Evolutionary conservation across 495 filamentous ascomycete genomes (phyloP).

Genomic region (Penicillium cinerascens): DNA sequence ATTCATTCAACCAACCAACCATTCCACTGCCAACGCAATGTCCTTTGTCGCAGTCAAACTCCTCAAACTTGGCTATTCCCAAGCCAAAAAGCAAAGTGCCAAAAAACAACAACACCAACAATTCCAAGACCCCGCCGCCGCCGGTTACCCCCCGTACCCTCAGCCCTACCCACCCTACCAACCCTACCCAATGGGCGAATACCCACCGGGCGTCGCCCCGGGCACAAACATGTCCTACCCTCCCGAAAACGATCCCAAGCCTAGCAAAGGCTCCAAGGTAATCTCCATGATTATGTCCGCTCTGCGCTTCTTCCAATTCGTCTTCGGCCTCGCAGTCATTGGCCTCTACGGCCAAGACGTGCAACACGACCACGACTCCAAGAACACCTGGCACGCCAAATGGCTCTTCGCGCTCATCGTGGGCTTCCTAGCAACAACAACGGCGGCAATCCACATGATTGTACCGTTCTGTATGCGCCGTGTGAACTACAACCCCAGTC

Average conservation of each 20-base stretch:
- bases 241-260: constrained; percentile 5
- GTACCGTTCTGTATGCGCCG: constrained; percentile 49
- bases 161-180: too few species aligned
- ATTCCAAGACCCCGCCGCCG: constrained; percentile 17
- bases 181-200: constrained; percentile 21
- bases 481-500: constrained; percentile 29
- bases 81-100: constrained; percentile 33
- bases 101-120: constrained; percentile 27
- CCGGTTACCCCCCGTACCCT: constrained; percentile 7
- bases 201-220: constrained; percentile 18
- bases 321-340: constrained; percentile 68
- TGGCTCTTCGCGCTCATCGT: constrained; percentile 76
- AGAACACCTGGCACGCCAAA: constrained; percentile 54
- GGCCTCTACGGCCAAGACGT: constrained; percentile 78
- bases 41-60: constrained; percentile 31
- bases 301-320: constrained; percentile 67
- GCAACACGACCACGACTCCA: constrained; percentile 49
- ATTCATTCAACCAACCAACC: background rate
- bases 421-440: constrained; percentile 57
- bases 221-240: constrained; percentile 17
- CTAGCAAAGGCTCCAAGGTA: constrained; percentile 13
- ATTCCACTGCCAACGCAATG: constrained; percentile 7
- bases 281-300: constrained; percentile 26
- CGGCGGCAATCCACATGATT: constrained; percentile 55
- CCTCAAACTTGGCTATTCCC: constrained; percentile 27